Evolutionary conservation across 2,329 filamentous ascomycete genomes (phyloP), one percentile per base, ranked within the genome.

Genomic region (Alternaria sp.): DNA sequence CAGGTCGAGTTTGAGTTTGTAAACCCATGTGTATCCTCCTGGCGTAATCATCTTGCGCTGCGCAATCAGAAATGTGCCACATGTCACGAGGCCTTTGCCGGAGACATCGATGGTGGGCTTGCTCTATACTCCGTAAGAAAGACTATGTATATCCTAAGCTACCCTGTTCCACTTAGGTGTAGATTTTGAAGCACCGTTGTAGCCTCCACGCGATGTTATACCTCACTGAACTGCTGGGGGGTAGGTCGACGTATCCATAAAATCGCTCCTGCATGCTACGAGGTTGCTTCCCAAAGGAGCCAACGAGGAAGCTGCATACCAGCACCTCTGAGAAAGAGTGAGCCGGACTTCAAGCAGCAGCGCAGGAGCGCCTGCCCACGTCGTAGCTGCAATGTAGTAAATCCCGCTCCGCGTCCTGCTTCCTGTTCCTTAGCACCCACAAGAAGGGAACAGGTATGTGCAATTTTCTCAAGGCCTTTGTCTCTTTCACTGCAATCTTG

Each of bases 11-110:
- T 17, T 4, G 4, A 40, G 36, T 8, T 40, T n/a, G 1, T 17
- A 40, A 17, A 0, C 36, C 15, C 0, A 3, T 17, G 4, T 40
- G 36, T 17, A 40, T 11, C n/a, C 36, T 40, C 36, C 36, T 11
- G n/a, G 36, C n/a, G 36, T 40, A 0, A 40, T 11, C 3, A 40
- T 17, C 4, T 40, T 40, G 4, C 36, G 36, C n/a, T 40, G 9
- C n/a, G 1, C 9, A 6, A 3, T 6, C 36, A 40, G 36, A 40
- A 0, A 17, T 40, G 17, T 0, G n/a, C 4, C 36, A 2, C 0
- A 40, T 17, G 36, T 1, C 5, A 40, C 15, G 11, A 17, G 9
- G n/a, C 36, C n/a, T 1, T 40, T 40, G n/a, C 36, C 36, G n/a
- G 1, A 3, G 36, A 40, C 36, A 40, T 11, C 6, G 36, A 40